These are phyloP conservation scores for Chamaecrista fasciculata DNA, from an alignment of 306 rosid species.

Conservation along the genomic window DNA sequence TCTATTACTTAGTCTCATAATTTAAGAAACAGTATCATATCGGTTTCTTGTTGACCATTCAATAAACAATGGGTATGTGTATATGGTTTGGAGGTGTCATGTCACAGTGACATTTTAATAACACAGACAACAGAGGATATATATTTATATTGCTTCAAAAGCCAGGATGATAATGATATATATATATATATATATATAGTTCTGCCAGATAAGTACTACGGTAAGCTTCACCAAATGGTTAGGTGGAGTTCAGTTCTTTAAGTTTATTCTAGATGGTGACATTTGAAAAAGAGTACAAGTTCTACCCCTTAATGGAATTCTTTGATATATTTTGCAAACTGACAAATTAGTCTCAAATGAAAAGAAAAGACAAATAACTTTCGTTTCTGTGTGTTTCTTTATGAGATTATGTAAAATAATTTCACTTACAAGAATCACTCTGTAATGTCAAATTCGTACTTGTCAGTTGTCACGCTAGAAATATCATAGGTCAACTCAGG, in stretches of 20 bases:
- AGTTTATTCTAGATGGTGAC: neutral
- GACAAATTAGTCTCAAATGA: neutral
- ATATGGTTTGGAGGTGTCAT: neutral
- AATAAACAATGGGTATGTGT: neutral
- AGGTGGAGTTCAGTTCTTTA: neutral
- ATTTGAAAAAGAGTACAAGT: neutral
- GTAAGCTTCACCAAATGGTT: neutral
- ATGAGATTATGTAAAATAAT: neutral
- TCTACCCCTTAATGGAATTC: neutral
- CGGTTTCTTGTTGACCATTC: constrained; percentile 9
- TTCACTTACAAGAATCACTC: neutral
- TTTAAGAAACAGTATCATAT: neutral
- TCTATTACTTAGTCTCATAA: constrained; percentile 2
- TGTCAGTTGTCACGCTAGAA: constrained; percentile 39
- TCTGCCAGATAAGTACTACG: neutral
- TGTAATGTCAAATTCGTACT: constrained; percentile 28
- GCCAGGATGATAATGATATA: neutral
- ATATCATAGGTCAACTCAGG: constrained; percentile 23
- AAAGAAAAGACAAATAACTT: neutral
- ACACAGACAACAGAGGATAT: neutral
- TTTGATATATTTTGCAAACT: neutral
- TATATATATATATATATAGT: too few relatives aligned
- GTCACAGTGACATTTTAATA: neutral
- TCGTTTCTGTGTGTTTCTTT: neutral
- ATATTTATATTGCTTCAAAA: neutral